A percentile compares a stretch with the other conserved stretches of the same genome.
phyloP scores from a whole-genome alignment of 1,284 basidiomycete genomes.

The Pseudozyma hubeiensis region DNA sequence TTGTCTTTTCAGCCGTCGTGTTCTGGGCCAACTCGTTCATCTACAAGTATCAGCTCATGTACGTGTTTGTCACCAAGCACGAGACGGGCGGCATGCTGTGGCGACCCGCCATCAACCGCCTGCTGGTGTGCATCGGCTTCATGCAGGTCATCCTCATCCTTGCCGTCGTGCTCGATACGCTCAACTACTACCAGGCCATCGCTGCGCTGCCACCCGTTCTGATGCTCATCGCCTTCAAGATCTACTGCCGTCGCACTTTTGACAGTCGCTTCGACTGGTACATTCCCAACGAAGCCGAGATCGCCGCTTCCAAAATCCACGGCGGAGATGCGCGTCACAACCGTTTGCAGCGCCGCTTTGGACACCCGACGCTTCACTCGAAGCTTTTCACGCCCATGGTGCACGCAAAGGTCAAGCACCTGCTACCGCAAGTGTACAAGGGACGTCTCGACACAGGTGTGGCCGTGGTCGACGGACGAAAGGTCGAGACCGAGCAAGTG shows the following conservation, averaged over 20 bases:
- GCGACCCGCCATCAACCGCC: slow-evolving; percentile 63
- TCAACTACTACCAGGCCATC: slow-evolving; percentile 55
- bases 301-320: slow-evolving; percentile 54
- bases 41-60: slow-evolving; percentile 69
- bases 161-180: slow-evolving; percentile 55
- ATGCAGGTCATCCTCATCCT: slow-evolving; percentile 67
- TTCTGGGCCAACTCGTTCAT: slow-evolving; percentile 61
- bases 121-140: slow-evolving; percentile 62
- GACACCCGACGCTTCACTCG: slow-evolving; percentile 64
- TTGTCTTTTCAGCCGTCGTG: slow-evolving; percentile 56
- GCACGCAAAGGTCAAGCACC: slow-evolving; percentile 59
- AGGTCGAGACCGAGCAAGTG: slow-evolving; percentile 55
- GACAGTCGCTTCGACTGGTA: slow-evolving; percentile 66
- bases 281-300: slow-evolving; percentile 60
- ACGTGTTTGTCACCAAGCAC: slow-evolving; percentile 66
- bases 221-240: slow-evolving; percentile 60
- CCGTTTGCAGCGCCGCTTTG: slow-evolving; percentile 65
- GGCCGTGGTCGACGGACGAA: slow-evolving; percentile 52
- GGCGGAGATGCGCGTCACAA: slow-evolving; percentile 59
- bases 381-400: slow-evolving; percentile 65
- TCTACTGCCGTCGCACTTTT: slow-evolving; percentile 60
- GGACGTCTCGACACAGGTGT: slow-evolving; percentile 54
- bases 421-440: slow-evolving; percentile 59
- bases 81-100: slow-evolving; percentile 68
- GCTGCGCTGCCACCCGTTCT: slow-evolving; percentile 62